These are phyloP conservation scores for Begonia loranthoides DNA, from an alignment of 306 rosid genomes.

Conservation along the genomic window DNA sequence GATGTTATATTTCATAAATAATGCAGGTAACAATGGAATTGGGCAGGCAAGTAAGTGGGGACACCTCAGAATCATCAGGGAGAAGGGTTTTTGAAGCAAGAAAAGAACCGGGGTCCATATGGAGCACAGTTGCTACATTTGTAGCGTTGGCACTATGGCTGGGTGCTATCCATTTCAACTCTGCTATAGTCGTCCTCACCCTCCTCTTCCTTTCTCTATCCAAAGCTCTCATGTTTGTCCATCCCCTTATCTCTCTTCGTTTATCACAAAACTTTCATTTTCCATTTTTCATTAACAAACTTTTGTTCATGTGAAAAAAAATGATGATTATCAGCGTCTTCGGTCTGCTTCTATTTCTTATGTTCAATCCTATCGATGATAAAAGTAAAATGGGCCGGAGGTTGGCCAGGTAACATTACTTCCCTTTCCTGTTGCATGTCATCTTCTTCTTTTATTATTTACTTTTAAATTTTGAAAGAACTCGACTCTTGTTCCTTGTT, in stretches of 20 bases:
- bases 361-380: conserved; percentile 48
- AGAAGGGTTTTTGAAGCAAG: background rate
- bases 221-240: conserved; percentile 44
- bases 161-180: conserved; percentile 57
- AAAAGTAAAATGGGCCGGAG: conserved; percentile 40
- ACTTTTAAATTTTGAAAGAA: background rate
- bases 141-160: conserved; percentile 52
- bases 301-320: background rate
- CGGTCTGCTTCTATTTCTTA: conserved; percentile 34
- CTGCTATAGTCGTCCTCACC: conserved; percentile 31
- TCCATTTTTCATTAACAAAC: background rate
- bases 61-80: no score
- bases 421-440: background rate
- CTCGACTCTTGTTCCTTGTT: background rate
- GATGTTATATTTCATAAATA: no score
- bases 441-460: background rate
- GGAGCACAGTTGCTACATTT: conserved; percentile 9
- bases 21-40: no score
- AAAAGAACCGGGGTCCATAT: conserved; percentile 5
- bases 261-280: background rate
- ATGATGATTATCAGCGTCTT: conserved; percentile 34
- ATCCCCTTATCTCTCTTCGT: background rate
- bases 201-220: conserved; percentile 45
- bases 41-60: no score
- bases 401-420: conserved; percentile 33